phyloP scores from a whole-genome alignment of 257 asterid genomes.

The Lantana camara region DNA sequence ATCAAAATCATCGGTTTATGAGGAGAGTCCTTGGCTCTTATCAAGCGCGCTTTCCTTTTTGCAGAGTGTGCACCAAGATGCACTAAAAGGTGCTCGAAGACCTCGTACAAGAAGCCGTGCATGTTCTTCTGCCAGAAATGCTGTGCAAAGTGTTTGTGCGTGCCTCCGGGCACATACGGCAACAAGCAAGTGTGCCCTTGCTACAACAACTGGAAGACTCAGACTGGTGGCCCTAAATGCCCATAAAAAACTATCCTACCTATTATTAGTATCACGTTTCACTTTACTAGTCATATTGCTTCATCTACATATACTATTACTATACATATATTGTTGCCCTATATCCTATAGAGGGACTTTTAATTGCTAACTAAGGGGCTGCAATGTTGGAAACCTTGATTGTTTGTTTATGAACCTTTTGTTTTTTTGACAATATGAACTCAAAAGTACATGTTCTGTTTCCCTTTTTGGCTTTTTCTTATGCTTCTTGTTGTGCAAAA shows the following conservation, averaged over 20 bases:
- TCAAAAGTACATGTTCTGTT: neutral
- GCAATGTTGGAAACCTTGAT: neutral
- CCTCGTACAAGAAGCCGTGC: conserved; percentile 73
- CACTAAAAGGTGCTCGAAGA: conserved; percentile 54
- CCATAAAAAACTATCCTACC: conserved; percentile 34
- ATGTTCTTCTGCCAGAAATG: conserved; percentile 70
- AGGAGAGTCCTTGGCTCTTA: neutral
- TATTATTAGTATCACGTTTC: no score
- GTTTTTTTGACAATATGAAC: no score
- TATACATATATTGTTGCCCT: neutral
- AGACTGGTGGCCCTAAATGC: conserved; percentile 70
- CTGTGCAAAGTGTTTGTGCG: conserved; percentile 62
- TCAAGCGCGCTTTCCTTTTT: neutral
- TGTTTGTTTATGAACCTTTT: neutral
- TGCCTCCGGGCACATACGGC: conserved; percentile 72
- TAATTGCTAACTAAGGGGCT: neutral
- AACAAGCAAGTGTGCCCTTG: conserved; percentile 76
- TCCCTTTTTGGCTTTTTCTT: no score
- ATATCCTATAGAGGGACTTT: neutral
- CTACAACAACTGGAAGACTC: conserved; percentile 79
- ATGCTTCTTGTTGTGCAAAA: neutral
- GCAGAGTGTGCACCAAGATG: conserved; percentile 64
- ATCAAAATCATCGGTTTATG: neutral
- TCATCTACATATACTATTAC: neutral
- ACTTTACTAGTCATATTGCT: neutral